A percentile compares a stretch with the other conserved stretches of the same genome.
These are phyloP conservation scores for Daedalea quercina DNA, from an alignment of 768 basidiomycete species.

Conservation along the genomic window DNA sequence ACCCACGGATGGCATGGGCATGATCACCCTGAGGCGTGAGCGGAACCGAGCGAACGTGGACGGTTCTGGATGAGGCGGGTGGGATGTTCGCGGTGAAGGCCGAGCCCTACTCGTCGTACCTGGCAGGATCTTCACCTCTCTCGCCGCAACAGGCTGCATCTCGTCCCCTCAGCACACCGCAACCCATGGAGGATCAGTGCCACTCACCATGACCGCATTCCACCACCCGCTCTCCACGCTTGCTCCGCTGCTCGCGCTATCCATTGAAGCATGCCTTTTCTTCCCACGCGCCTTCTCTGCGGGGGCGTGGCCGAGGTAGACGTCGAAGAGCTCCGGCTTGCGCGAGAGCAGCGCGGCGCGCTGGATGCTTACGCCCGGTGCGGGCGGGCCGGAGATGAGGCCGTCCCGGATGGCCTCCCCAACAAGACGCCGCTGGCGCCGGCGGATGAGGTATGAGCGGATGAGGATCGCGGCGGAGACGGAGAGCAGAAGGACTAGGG, in stretches of 20 bases:
- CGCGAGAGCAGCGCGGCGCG: conserved; percentile 29
- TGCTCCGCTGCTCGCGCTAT: background rate
- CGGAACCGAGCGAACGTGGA: background rate
- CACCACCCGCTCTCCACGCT: conserved; percentile 7
- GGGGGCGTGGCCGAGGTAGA: conserved; percentile 18
- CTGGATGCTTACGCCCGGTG: conserved; percentile 5
- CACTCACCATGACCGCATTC: conserved; percentile 14
- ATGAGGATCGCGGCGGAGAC: conserved; percentile 64
- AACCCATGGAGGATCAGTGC: background rate
- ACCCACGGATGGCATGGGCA: background rate
- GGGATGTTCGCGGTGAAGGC: background rate
- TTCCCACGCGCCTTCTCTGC: conserved; percentile 5
- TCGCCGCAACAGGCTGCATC: conserved; percentile 8
- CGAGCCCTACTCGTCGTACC: too few relatives aligned
- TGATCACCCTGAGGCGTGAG: background rate
- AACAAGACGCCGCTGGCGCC: conserved; percentile 50
- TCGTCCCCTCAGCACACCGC: background rate
- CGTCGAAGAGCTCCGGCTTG: conserved; percentile 45
- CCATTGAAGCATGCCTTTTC: background rate
- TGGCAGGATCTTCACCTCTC: background rate
- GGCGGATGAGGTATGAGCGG: conserved; percentile 57
- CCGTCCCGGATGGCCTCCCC: conserved; percentile 62
- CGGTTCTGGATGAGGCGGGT: background rate
- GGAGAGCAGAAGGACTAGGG: conserved; percentile 58
- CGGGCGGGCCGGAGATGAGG: conserved; percentile 40